Base-by-base conservation (phyloP, 2,329 filamentous ascomycete species). In the Monilinia fructicola region DNA sequence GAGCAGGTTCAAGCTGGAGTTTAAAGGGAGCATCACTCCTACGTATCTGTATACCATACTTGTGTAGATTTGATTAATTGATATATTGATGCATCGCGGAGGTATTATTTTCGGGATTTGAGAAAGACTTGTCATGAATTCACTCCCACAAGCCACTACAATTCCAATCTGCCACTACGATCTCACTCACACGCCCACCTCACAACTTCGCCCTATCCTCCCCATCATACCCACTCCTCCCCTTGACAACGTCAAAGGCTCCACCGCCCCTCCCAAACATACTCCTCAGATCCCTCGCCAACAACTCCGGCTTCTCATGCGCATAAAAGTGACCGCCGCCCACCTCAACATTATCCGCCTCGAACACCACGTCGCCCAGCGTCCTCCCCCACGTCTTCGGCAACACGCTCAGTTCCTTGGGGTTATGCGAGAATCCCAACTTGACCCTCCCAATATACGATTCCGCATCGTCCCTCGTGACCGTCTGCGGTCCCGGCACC, bases 331-430 rank as follows among this genome's bases (percentile, higher is more conserved):
- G 87, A 0, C 86, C 86, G 12, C 72, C 73, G 2, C 54, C 38
- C 10, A 71, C 70, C 28, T 10, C 28, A 4, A 2, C 9, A 53
- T 75, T 74, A 7, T 71, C 70, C 14, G 77, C 79, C 70, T 87
- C 82, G 61, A 84, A 86, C 0, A 89, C 87, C 0, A 90, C 80
- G 0, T 83, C 79, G 3, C 86, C 88, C 10, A 90, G 74, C 0
- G 85, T 86, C n/a, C 79, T 78, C 0, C 79, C 82, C 85, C 85
- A 90, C 0, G 80, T 79, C 68, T 77, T 80, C 0, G 87, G 87
- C 42, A 82, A 76, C 4, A 86, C 78, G 0, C 76, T 71, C 0
- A 91, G 62, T 66, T 91, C 88, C 72, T 78, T 81, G 0, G 87
- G 87, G 70, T 87, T 88, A 82, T 80, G 23, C 78, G 83, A 70